Evolutionary conservation across 768 basidiomycete species (phyloP), one percentile per base, ranked within the genome.

Genomic region (Trametes cingulata): DNA sequence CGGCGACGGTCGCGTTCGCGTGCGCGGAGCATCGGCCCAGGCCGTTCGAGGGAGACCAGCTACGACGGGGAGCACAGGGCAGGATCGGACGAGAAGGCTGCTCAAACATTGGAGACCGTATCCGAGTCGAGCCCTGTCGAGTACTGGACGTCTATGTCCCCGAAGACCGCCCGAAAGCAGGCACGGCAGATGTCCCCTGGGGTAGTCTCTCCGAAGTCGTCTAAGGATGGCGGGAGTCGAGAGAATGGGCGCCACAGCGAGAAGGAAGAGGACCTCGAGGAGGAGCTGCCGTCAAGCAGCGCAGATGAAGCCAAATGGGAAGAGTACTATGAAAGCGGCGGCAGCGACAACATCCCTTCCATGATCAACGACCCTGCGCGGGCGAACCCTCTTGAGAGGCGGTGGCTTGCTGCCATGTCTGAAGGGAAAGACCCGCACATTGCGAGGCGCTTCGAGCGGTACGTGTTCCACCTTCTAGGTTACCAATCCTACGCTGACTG

Each of bases 341-440:
- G 69, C n/a, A 80, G 80, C 20, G 77, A 77, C 33, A 75, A 77
- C 50, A 75, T 75, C 12, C 78, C 86, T 6, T 83, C 88, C 3
- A 85, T 96, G 73, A 93, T 96, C 45, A 79, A 81, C 57, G 90
- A 93, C 73, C 95, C 95, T 20, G 88, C 85, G 1, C 80, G 86
- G 42, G 94, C 94, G 17, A 92, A 87, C 17, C 82, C 88, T 19
- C 72, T 87, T 58, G 87, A 96, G 73, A 80, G 88, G 47, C 81
- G 84, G 53, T 96, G 94, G 93, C 76, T 97, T 55, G 81, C 85
- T n/a, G 89, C 87, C n/a, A 97, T 98, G 86, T 88, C 88, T 2
- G 86, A 90, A 29, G 88, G 87, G 1, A 92, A 90, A 72, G 88
- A 91, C 49, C 80, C 84, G 50, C 69, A 77, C 15, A 80, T 92